Evolutionary conservation across 129 eudicot genomes (phyloP).

Genomic region (Cynara cardunculus): DNA sequence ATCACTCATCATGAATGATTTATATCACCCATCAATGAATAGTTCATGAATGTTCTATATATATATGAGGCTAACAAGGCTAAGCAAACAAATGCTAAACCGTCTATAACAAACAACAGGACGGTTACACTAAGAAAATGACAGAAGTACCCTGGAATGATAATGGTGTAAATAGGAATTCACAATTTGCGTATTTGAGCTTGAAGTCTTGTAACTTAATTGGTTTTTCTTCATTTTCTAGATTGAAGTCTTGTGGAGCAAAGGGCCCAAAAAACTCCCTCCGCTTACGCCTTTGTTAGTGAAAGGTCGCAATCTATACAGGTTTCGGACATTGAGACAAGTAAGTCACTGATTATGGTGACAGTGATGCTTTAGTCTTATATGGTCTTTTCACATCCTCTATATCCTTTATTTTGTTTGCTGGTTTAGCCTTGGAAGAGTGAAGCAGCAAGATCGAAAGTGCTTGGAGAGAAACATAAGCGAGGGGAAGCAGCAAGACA

Average conservation of each 20-base stretch:
- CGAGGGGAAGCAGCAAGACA: slow-evolving; percentile 69
- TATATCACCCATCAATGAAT: too few species aligned
- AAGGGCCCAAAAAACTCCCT: slow-evolving; percentile 48
- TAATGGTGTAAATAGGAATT: not conserved
- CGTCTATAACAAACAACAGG: not conserved
- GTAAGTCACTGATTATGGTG: slow-evolving; percentile 27
- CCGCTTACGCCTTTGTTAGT: slow-evolving; percentile 70
- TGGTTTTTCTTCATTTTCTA: slow-evolving; percentile 17
- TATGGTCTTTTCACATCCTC: not conserved
- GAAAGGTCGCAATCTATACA: slow-evolving; percentile 77
- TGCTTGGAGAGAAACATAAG: slow-evolving; percentile 71
- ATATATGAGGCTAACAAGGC: too few species aligned
- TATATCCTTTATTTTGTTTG: not conserved
- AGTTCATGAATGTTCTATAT: too few species aligned
- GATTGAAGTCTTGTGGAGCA: slow-evolving; percentile 91
- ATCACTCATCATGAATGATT: too few species aligned
- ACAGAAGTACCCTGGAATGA: not conserved
- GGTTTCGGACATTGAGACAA: slow-evolving; percentile 71
- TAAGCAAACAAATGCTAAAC: too few species aligned
- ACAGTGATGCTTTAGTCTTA: not conserved
- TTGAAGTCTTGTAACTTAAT: not conserved
- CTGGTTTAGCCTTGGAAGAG: slow-evolving; percentile 62
- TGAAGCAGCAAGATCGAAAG: slow-evolving; percentile 61
- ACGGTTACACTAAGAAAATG: not conserved
- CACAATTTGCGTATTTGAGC: not conserved